These are phyloP conservation scores for Lachnellula willkommii DNA, from an alignment of 2,329 filamentous ascomycete genomes.

Conservation along the genomic window DNA sequence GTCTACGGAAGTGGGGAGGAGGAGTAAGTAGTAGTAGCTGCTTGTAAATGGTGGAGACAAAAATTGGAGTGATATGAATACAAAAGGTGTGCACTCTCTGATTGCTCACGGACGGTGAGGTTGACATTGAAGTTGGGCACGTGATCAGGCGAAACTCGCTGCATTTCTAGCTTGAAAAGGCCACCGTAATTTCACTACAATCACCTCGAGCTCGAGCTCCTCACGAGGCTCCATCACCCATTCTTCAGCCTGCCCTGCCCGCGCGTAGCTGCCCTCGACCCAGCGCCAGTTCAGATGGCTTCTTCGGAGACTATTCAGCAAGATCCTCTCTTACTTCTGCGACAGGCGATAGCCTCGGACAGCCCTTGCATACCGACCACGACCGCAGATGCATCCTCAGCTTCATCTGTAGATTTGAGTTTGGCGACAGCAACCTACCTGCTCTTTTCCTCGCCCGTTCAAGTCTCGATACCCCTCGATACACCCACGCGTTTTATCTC, in stretches of 20 bases:
- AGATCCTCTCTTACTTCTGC: constrained; percentile 78
- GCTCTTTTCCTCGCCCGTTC: constrained; percentile 59
- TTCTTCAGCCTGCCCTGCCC: neutral
- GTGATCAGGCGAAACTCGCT: no score
- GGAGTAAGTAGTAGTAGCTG: constrained; percentile 1
- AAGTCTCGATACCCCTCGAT: constrained; percentile 62
- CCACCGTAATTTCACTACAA: no score
- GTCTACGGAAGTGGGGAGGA: constrained; percentile 31
- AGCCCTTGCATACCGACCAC: constrained; percentile 68
- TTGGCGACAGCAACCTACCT: constrained; percentile 75
- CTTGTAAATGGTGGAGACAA: neutral
- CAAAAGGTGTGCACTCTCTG: no score
- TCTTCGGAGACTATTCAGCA: constrained; percentile 46
- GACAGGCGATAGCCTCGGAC: constrained; percentile 70
- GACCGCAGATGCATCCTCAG: constrained; percentile 57
- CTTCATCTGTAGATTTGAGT: constrained; percentile 50
- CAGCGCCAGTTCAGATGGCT: constrained; percentile 44
- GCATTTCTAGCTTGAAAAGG: no score
- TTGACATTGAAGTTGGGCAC: no score
- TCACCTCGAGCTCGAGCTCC: no score
- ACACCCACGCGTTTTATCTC: constrained; percentile 82
- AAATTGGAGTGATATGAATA: neutral
- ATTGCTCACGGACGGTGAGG: no score
- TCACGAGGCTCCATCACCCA: neutral
- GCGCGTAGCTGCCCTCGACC: neutral